These are phyloP conservation scores for Kodamaea sp. DNA, from an alignment of 1,139 yeast genomes.

Conservation along the genomic window DNA sequence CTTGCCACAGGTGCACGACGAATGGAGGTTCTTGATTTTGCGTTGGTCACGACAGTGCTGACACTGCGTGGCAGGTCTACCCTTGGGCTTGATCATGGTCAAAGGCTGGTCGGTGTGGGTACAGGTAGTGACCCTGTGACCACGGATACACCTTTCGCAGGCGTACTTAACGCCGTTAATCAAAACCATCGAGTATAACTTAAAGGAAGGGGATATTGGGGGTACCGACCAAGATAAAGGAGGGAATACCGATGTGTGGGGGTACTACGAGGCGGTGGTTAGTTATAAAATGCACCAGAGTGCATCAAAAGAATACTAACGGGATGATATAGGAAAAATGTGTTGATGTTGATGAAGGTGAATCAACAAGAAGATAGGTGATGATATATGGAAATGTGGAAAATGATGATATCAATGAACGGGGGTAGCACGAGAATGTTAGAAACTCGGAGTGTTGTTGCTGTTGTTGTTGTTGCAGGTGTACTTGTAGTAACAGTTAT, in stretches of 20 bases:
- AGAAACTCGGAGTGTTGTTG: no score
- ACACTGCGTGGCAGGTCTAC: constrained; percentile 93
- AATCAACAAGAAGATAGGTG: no score
- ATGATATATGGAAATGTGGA: no score
- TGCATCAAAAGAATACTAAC: constrained; percentile 1
- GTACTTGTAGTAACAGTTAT: no score
- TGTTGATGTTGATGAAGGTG: no score
- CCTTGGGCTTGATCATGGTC: constrained; percentile 92
- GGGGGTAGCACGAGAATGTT: no score
- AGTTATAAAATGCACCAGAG: neutral
- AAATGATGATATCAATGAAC: no score
- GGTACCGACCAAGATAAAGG: constrained; percentile 2
- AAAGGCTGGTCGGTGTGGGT: constrained; percentile 89
- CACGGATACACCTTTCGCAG: constrained; percentile 93
- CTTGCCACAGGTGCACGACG: constrained; percentile 73
- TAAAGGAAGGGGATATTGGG: constrained; percentile 1
- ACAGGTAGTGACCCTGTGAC: constrained; percentile 93
- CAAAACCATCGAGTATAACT: constrained; percentile 79
- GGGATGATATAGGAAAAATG: neutral
- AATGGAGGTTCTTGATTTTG: constrained; percentile 67
- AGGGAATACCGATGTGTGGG: constrained; percentile 3
- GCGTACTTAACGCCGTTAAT: constrained; percentile 94
- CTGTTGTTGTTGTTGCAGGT: no score
- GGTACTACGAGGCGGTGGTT: constrained; percentile 1
- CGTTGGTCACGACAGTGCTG: constrained; percentile 82